Base-by-base conservation (phyloP, 2,329 filamentous ascomycete genomes). In the Parafenestella ontariensis region DNA sequence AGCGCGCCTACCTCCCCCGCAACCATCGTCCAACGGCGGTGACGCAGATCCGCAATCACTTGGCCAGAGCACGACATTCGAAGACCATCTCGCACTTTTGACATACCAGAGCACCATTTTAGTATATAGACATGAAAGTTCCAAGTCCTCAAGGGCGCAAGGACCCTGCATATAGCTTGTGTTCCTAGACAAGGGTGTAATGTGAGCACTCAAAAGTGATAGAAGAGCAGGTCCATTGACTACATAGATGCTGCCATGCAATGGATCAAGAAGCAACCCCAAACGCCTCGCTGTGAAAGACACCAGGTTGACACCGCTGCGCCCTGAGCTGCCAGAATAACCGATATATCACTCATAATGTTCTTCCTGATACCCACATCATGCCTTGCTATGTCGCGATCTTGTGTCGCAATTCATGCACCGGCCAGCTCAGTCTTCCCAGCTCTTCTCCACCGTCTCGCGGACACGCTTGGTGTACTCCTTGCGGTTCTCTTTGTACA, bases 391-490 rank as follows among this genome's bases (percentile, higher is more conserved):
- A 46, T 66, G 49, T 54, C 49, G 46, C 46, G 24, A 45, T 33
- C 21, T 52, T 46, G 17, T 56, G 20, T 46, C 46, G 31, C 33
- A 23, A 17, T 23, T 24, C 44, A 24, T 7, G 47, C 9, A 29
- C 11, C 23, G 44, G 23, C 23, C 21, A 26, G 36, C 21, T 64
- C 58, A 96, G 71, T 97, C 94, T 61, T 98, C 95, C 95, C 95
- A 99, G 81, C 94, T 98, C 86, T 97, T 98, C 83, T 99, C 95
- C 15, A 99, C 95, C 0, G 94, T 97, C 81, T 98, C 95, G 43
- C 92, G 84, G 39, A 99, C 95, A 17, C 93, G 84, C 82, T 99
- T 99, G 23, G 89, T 91, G 73, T 99, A 99, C 73, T 99, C 95
- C 76, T 93, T 92, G 59, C 93, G 86, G 77, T 98, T 98, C 73